These are phyloP conservation scores for Exobasidium rhododendri DNA, from an alignment of 1,284 basidiomycete species.

Conservation along the genomic window DNA sequence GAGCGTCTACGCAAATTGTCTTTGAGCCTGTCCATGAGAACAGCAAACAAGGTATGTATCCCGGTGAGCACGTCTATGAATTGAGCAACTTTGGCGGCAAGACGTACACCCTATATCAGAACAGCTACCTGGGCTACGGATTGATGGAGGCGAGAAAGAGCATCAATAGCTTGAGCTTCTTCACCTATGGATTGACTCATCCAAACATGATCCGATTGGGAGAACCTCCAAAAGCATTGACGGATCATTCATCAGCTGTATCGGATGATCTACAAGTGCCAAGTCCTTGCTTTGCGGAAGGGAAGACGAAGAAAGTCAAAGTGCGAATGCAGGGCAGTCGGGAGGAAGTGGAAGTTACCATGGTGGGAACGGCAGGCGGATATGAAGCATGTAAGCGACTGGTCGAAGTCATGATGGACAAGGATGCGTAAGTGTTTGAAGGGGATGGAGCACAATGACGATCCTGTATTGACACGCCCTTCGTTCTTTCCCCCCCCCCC, in stretches of 20 bases:
- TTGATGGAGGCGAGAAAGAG: conserved; percentile 82
- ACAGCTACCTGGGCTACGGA: conserved; percentile 74
- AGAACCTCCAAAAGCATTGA: conserved; percentile 20
- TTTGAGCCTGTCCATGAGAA: conserved; percentile 71
- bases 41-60: conserved; percentile 62
- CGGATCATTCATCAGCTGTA: conserved; percentile 21
- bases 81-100: conserved; percentile 58
- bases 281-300: conserved; percentile 78
- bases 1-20: conserved; percentile 95
- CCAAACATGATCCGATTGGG: conserved; percentile 39
- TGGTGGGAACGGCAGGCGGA: conserved; percentile 62
- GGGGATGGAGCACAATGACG: too few species aligned
- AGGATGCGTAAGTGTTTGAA: conserved; percentile 72
- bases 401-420: conserved; percentile 88
- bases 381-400: conserved; percentile 82
- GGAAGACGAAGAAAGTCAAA: conserved; percentile 66
- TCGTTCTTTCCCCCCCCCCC: too few species aligned
- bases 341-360: conserved; percentile 32
- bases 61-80: conserved; percentile 91
- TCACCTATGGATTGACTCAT: conserved; percentile 65
- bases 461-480: too few species aligned
- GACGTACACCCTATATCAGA: conserved; percentile 50
- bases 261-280: conserved; percentile 56
- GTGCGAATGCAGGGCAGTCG: conserved; percentile 64
- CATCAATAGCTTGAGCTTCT: conserved; percentile 84